These are phyloP conservation scores for Monosporascus cannonballus DNA, from an alignment of 2,329 filamentous ascomycete species.

Conservation along the genomic window DNA sequence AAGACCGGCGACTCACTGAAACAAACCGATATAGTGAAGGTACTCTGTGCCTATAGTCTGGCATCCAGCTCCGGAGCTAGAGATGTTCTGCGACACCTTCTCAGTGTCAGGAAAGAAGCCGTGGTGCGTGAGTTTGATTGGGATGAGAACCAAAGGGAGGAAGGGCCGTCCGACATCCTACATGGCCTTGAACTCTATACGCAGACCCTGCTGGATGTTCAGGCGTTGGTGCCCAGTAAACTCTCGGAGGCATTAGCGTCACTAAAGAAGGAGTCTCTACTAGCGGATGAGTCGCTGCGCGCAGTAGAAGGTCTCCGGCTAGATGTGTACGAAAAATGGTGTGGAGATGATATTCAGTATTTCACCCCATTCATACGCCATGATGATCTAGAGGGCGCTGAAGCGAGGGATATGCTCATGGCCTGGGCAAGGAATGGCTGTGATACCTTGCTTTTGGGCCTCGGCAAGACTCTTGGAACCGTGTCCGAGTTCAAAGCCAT, in stretches of 20 bases:
- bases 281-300: conserved; percentile 64
- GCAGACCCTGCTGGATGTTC: conserved; percentile 70
- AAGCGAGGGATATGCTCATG: conserved; percentile 55
- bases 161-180: conserved; percentile 46
- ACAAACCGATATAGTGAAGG: conserved; percentile 57
- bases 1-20: conserved; percentile 49
- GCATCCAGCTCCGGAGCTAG: conserved; percentile 72
- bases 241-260: conserved; percentile 63
- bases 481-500: conserved; percentile 63
- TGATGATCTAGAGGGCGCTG: conserved; percentile 61
- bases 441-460: conserved; percentile 53
- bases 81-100: conserved; percentile 74
- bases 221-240: conserved; percentile 65
- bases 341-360: conserved; percentile 72
- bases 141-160: conserved; percentile 35
- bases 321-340: conserved; percentile 74
- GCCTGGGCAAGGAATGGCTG: conserved; percentile 59
- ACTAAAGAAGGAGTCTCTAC: conserved; percentile 63
- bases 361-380: conserved; percentile 86
- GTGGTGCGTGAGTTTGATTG: conserved; percentile 57
- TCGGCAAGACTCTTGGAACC: conserved; percentile 52
- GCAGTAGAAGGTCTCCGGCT: conserved; percentile 65
- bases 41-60: conserved; percentile 76
- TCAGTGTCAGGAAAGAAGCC: conserved; percentile 64
- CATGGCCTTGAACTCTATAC: conserved; percentile 68